Evolutionary conservation across 2,329 filamentous ascomycete species (phyloP).

Genomic region (Talaromyces verruculosus): DNA sequence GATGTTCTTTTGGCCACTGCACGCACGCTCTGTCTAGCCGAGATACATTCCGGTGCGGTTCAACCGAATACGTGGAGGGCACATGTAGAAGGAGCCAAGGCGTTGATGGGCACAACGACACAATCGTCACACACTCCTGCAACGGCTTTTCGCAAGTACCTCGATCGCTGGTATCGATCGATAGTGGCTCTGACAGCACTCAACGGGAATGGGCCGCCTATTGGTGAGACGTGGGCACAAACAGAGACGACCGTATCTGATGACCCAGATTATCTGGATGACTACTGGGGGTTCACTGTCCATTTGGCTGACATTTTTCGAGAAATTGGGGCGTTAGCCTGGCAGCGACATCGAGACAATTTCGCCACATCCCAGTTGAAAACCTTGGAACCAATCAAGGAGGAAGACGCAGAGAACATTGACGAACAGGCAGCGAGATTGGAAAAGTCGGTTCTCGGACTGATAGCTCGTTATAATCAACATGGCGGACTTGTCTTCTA

Average conservation of each 20-base stretch:
- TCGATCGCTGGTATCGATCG: constrained; percentile 44
- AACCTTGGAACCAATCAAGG: not conserved
- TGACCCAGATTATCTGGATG: constrained; percentile 41
- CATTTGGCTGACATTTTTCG: constrained; percentile 41
- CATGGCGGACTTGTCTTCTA: constrained; percentile 35
- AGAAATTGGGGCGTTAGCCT: constrained; percentile 40
- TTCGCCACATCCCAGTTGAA: constrained; percentile 23
- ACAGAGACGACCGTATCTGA: constrained; percentile 21
- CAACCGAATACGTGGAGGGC: constrained; percentile 45
- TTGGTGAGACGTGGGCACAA: constrained; percentile 30
- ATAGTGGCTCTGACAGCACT: constrained; percentile 45
- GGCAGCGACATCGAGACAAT: constrained; percentile 30
- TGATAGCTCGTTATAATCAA: constrained; percentile 37
- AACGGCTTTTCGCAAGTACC: constrained; percentile 38
- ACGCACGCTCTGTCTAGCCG: constrained; percentile 45
- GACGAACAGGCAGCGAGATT: constrained; percentile 35
- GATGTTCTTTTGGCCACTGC: constrained; percentile 44
- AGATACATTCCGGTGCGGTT: constrained; percentile 45
- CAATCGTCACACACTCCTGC: constrained; percentile 29
- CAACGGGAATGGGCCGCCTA: constrained; percentile 40
- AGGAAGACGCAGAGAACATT: constrained; percentile 24
- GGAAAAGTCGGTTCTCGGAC: constrained; percentile 35
- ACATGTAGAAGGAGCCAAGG: constrained; percentile 45
- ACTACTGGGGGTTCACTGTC: constrained; percentile 46
- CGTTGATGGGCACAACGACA: constrained; percentile 34